Base-by-base conservation (phyloP, 768 basidiomycete species). In the Mycena polygramma region DNA sequence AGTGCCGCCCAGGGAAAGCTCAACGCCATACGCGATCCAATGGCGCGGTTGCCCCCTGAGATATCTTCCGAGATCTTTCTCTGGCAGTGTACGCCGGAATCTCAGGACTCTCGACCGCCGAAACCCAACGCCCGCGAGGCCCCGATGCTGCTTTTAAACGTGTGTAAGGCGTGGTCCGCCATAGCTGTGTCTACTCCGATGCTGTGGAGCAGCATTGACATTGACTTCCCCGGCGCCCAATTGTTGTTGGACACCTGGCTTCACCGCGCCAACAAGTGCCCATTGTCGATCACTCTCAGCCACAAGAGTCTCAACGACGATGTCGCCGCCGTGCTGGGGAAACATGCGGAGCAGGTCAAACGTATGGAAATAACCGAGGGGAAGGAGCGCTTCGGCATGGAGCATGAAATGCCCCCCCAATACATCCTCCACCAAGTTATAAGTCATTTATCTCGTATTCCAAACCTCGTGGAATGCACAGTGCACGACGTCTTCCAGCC, bases 11-110 rank as follows among this genome's bases (percentile, higher is more conserved):
- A 54, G 39, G 39, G 52, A 24, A 11, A 54, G 52, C 62, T 63
- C 22, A 63, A 63, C 10, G 51, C 39, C 17, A 39, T 63, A 11
- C 22, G 62, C 19, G 62, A 63, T 54, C 62, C 52, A 7, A 22
- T 62, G 35, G 49, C 61, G 15, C 61, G 48, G 20, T 11, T 62
- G 14, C 61, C 61, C 20, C 35, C 15, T 20, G 61, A 62, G 24
- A 54, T 63, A 20, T 45, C 39, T 10, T 63, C 52, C 11, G 5
- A 51, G 52, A 35, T 19, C 37, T 39, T 35, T 10, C 39, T 53
- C 35, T 30, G 30, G 30, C 30, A 30, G 30, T 30, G 30, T 30
- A 30, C 30, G 6, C 30, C 30, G 30, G 30, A 30, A 2, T 30
- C 41, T 11, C 8, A 4, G 41, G 10, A 10, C 15, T 41, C 41